These are phyloP conservation scores for Eremochloa ophiuroides DNA, from an alignment of 176 grass and related monocot species.

Conservation along the genomic window DNA sequence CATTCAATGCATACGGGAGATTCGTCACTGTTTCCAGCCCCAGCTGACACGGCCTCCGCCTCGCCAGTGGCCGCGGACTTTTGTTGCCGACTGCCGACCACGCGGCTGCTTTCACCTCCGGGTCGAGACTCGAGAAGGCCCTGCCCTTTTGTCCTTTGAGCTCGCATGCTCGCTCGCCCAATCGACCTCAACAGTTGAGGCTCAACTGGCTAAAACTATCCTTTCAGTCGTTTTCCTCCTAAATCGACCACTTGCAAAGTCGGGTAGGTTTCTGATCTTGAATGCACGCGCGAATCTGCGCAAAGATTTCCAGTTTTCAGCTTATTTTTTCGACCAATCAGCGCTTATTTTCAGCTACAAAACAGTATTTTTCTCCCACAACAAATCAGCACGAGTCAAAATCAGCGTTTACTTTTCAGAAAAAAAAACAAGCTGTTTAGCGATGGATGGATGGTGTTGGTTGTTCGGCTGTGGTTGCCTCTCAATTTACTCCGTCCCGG, in stretches of 20 bases:
- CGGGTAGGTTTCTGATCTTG: background rate
- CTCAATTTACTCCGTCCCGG: background rate
- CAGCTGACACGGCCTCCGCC: background rate
- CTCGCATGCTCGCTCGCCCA: background rate
- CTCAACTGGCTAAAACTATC: background rate
- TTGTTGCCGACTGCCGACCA: background rate
- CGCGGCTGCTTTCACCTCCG: slow-evolving; percentile 1
- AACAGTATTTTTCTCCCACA: too few relatives aligned
- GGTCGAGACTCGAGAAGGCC: background rate
- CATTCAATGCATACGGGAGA: background rate
- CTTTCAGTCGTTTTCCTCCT: background rate
- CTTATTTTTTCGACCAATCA: too few relatives aligned
- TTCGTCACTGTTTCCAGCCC: background rate
- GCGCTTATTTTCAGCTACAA: too few relatives aligned
- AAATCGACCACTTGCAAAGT: background rate
- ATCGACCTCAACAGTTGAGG: too few relatives aligned
- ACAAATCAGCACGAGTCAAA: too few relatives aligned
- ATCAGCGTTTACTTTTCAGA: too few relatives aligned
- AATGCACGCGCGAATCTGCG: background rate
- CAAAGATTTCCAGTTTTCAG: background rate
- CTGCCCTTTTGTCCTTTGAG: background rate
- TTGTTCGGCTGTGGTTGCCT: background rate
- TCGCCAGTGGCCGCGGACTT: background rate
- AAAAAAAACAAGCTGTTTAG: too few relatives aligned
- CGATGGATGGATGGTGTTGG: background rate